These are phyloP conservation scores for Metarhizium sp. DNA, from an alignment of 2,329 filamentous ascomycete genomes.

Conservation along the genomic window DNA sequence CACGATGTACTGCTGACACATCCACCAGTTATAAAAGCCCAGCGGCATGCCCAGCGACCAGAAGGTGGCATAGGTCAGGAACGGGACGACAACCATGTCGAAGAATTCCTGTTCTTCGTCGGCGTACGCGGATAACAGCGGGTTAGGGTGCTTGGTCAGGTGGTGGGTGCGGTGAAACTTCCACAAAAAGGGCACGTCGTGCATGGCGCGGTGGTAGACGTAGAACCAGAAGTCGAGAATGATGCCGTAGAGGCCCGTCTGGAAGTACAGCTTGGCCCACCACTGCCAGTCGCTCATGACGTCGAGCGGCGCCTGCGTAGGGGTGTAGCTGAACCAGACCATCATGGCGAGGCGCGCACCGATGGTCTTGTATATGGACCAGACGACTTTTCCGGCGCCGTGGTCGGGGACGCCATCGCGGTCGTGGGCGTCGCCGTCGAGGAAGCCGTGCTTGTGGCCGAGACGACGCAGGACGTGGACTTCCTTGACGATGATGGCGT, in stretches of 20 bases:
- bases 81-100: conserved; percentile 29
- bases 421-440: conserved; percentile 28
- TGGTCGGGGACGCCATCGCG: conserved; percentile 27
- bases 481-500: conserved; percentile 28
- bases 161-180: conserved; percentile 34
- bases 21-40: conserved; percentile 37
- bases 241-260: conserved; percentile 16
- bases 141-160: conserved; percentile 33
- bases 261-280: conserved; percentile 26
- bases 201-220: conserved; percentile 26
- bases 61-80: conserved; percentile 26
- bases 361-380: conserved; percentile 23
- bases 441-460: conserved; percentile 28
- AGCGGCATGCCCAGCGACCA: conserved; percentile 26
- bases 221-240: conserved; percentile 35
- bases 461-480: conserved; percentile 26
- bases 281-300: conserved; percentile 7
- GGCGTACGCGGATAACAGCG: conserved; percentile 19
- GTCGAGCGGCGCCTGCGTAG: conserved; percentile 13
- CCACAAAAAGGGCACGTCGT: conserved; percentile 30
- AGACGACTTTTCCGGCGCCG: conserved; percentile 23
- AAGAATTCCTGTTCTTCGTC: conserved; percentile 31
- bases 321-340: conserved; percentile 17
- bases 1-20: conserved; percentile 33
- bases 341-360: conserved; percentile 23